Conservation (phyloP, 2,329 filamentous ascomycete species). For the Talaromyces sp. region DNA sequence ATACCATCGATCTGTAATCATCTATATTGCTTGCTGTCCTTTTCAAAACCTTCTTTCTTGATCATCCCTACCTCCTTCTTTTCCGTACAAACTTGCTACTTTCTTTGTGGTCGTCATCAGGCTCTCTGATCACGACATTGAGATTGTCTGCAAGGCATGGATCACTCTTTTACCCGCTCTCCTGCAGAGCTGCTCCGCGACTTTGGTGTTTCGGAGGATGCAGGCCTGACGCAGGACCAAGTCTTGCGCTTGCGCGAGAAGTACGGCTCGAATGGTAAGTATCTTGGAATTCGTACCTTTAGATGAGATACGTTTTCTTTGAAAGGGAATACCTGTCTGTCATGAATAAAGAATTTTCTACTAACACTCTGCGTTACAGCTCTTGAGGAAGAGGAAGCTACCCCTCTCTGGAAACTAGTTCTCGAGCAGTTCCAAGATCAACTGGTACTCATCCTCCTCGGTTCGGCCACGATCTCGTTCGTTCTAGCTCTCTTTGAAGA, state of each 20-base stretch:
- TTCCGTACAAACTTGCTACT: slow-evolving; percentile 11
- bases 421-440: slow-evolving; percentile 99
- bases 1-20: background rate
- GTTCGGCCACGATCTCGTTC: slow-evolving; percentile 89
- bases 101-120: slow-evolving; percentile 8
- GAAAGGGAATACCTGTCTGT: background rate
- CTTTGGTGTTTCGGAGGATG: slow-evolving; percentile 51
- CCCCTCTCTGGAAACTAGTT: slow-evolving; percentile 92
- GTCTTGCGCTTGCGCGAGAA: slow-evolving; percentile 46
- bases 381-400: slow-evolving; percentile 85
- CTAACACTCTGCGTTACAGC: slow-evolving; percentile 43
- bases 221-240: slow-evolving; percentile 51
- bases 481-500: slow-evolving; percentile 89
- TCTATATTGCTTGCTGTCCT: slow-evolving; percentile 19
- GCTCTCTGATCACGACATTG: slow-evolving; percentile 12
- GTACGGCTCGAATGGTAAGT: slow-evolving; percentile 55
- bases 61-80: slow-evolving; percentile 11
- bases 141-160: slow-evolving; percentile 40
- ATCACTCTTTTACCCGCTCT: slow-evolving; percentile 52
- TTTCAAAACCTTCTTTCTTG: slow-evolving; percentile 22
- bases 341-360: slow-evolving; percentile 18
- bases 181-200: slow-evolving; percentile 50
- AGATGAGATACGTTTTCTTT: background rate
- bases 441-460: slow-evolving; percentile 90
- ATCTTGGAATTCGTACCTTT: background rate